A percentile compares a stretch with the other conserved stretches of the same genome.
Conservation (phyloP, 116 monocot species). For the Posidonia oceanica region DNA sequence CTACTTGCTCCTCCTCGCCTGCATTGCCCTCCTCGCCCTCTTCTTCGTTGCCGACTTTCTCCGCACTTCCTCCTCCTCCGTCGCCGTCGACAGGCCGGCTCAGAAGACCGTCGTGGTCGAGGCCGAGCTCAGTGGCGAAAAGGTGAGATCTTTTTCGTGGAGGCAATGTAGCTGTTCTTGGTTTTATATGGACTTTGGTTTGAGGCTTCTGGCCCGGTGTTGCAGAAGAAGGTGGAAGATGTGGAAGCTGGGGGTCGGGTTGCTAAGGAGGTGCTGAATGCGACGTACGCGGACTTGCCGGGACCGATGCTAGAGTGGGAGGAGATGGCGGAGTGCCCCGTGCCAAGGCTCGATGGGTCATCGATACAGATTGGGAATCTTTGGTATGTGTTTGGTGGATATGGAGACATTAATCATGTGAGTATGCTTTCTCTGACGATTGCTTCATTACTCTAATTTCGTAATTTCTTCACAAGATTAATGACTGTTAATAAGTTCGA, state of each 20-base stretch:
- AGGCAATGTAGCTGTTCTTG: not conserved
- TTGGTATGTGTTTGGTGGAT: constrained; percentile 84
- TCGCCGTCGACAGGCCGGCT: constrained; percentile 15
- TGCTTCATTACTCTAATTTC: not conserved
- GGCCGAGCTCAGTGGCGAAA: not conserved
- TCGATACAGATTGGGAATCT: constrained; percentile 82
- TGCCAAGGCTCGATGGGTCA: constrained; percentile 80
- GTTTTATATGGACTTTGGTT: not conserved
- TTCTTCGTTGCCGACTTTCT: constrained; percentile 64
- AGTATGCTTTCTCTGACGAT: constrained; percentile 11
- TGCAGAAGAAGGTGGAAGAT: not conserved
- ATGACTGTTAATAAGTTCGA: not conserved
- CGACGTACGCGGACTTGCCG: constrained; percentile 78
- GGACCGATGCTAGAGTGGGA: constrained; percentile 81
- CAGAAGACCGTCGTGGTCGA: not conserved
- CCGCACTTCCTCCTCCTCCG: constrained; percentile 46
- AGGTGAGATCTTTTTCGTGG: not conserved
- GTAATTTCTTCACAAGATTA: not conserved
- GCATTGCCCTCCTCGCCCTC: constrained; percentile 42
- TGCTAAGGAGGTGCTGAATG: constrained; percentile 19
- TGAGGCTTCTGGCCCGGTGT: not conserved
- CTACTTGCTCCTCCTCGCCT: constrained; percentile 33
- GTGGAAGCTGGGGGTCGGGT: not conserved
- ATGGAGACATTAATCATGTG: constrained; percentile 83
- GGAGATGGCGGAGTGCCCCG: constrained; percentile 83